phyloP scores from a whole-genome alignment of 495 filamentous ascomycete genomes.

The Penicillium taxi region DNA sequence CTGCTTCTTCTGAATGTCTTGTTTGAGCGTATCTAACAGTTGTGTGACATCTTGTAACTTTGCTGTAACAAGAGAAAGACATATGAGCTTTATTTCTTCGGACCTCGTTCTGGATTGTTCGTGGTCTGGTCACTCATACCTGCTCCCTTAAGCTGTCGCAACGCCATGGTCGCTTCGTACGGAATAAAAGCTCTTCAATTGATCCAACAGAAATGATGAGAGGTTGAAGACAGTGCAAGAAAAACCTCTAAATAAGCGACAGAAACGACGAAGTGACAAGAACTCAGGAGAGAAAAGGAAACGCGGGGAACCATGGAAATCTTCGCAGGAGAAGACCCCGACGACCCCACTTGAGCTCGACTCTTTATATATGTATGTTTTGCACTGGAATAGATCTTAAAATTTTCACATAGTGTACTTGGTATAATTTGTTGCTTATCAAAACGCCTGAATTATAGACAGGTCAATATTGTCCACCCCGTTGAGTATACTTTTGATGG shows the following conservation, averaged over 20 bases:
- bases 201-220: too few relatives aligned
- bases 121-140: conserved; percentile 23
- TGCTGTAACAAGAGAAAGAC: conserved; percentile 32
- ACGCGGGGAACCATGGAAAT: too few relatives aligned
- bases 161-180: conserved; percentile 26
- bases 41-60: conserved; percentile 56
- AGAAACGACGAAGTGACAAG: not conserved
- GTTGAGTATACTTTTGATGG: too few relatives aligned
- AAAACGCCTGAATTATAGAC: too few relatives aligned
- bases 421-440: too few relatives aligned
- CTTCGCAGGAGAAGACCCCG: too few relatives aligned
- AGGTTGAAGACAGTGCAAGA: not conserved
- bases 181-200: too few relatives aligned
- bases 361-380: too few relatives aligned
- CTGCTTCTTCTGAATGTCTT: conserved; percentile 47
- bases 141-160: conserved; percentile 22
- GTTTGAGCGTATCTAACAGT: conserved; percentile 49
- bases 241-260: not conserved
- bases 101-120: not conserved
- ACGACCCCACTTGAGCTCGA: too few relatives aligned
- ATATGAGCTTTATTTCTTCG: not conserved
- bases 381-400: too few relatives aligned
- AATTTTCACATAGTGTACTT: too few relatives aligned
- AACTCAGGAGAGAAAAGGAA: not conserved
- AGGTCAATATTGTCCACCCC: too few relatives aligned